Conservation (phyloP, 1,284 basidiomycete species). For the Naganishia sp. region DNA sequence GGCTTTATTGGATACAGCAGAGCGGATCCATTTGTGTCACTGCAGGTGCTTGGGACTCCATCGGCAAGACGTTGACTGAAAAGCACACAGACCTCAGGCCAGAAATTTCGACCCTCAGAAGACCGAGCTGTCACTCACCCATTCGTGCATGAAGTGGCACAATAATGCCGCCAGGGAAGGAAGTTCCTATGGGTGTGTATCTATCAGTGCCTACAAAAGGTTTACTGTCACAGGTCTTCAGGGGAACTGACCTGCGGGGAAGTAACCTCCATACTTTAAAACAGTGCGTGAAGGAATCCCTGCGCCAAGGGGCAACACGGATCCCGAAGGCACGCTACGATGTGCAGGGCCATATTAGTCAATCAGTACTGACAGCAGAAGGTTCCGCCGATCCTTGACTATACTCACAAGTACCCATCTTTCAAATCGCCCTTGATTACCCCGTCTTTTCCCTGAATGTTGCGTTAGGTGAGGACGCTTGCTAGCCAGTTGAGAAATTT, state of each 20-base stretch:
- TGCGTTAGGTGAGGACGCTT: background rate
- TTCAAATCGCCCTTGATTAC: conserved; percentile 29
- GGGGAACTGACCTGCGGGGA: background rate
- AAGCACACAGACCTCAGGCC: background rate
- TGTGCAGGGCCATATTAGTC: no score
- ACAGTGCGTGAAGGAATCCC: conserved; percentile 24
- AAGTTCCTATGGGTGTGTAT: conserved; percentile 8
- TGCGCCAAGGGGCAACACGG: conserved; percentile 21
- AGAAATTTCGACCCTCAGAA: background rate
- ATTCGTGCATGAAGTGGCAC: conserved; percentile 32
- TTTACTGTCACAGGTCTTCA: background rate
- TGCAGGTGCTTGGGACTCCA: conserved; percentile 1
- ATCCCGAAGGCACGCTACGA: background rate
- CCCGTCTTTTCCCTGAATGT: conserved; percentile 25
- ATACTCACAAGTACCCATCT: conserved; percentile 28
- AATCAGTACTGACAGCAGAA: no score
- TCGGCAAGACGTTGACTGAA: conserved; percentile 28
- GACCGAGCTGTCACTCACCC: conserved; percentile 22
- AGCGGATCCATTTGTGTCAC: conserved; percentile 15
- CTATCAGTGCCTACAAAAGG: background rate
- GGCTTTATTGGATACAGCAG: conserved; percentile 14
- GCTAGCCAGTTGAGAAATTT: background rate
- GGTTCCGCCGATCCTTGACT: no score
- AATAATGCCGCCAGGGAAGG: conserved; percentile 31
- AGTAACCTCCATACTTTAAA: conserved; percentile 32